Conservation (phyloP, 208 protist genomes). For the Acanthamoeba sp. region DNA sequence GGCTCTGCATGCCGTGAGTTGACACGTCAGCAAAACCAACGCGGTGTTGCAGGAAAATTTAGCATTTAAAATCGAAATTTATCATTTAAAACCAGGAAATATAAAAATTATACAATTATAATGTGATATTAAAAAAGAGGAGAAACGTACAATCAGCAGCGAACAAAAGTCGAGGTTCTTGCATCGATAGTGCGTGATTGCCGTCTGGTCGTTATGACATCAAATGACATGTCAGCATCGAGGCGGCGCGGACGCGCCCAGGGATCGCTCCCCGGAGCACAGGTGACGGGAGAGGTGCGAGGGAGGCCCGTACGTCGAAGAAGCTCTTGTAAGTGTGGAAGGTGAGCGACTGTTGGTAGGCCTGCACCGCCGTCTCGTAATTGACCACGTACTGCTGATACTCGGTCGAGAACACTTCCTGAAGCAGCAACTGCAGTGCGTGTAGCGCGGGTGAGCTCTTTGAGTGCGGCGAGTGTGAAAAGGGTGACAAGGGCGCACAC, state of each 20-base stretch:
- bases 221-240: neutral
- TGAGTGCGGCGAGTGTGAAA: neutral
- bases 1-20: neutral
- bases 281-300: too few species aligned
- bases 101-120: too few species aligned
- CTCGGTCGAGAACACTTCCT: neutral
- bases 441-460: too few species aligned
- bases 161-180: neutral
- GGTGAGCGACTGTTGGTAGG: neutral
- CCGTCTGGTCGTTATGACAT: neutral
- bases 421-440: neutral
- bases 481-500: neutral
- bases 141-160: neutral
- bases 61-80: too few species aligned
- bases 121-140: too few species aligned
- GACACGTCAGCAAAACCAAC: neutral
- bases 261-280: too few species aligned
- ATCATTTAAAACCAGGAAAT: too few species aligned
- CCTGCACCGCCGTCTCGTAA: neutral
- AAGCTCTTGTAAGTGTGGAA: slow-evolving; percentile 25
- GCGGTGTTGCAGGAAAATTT: neutral
- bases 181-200: neutral
- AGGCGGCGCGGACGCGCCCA: neutral
- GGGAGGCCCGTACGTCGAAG: neutral
- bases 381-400: neutral